A percentile compares a stretch with the other conserved stretches of the same genome.
These are phyloP conservation scores for Fusarium domesticum DNA, from an alignment of 2,329 filamentous ascomycete genomes.

Conservation along the genomic window DNA sequence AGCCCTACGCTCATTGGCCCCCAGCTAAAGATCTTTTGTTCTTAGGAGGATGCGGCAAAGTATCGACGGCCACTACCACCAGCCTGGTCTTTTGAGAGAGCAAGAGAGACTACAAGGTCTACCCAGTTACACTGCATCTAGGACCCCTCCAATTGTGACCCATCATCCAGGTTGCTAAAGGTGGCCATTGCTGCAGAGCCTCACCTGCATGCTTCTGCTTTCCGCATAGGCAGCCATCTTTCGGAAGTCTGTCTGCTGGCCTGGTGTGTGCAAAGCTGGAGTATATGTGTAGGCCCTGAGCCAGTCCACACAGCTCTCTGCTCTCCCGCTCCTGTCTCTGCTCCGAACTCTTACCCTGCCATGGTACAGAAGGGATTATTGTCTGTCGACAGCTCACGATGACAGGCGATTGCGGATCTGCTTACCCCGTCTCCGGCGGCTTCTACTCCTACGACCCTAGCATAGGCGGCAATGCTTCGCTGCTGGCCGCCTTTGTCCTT, in stretches of 20 bases:
- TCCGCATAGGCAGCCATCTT: conserved; percentile 12
- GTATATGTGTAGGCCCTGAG: conserved; percentile 28
- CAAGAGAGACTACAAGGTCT: background rate
- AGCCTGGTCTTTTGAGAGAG: background rate
- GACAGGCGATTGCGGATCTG: conserved; percentile 36
- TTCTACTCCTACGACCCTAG: conserved; percentile 39
- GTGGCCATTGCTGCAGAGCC: conserved; percentile 25
- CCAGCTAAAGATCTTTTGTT: background rate
- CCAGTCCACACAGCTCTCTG: conserved; percentile 17
- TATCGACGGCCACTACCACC: background rate
- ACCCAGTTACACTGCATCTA: conserved; percentile 21
- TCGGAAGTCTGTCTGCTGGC: conserved; percentile 6
- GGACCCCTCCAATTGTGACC: conserved; percentile 19
- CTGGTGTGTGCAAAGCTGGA: background rate
- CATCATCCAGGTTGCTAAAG: conserved; percentile 5
- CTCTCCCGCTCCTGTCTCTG: conserved; percentile 7
- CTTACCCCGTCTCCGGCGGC: conserved; percentile 36
- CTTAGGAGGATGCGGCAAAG: background rate
- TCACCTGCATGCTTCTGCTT: conserved; percentile 24
- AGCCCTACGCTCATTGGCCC: background rate
- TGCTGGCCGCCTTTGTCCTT: conserved; percentile 40
- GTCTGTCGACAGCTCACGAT: conserved; percentile 28
- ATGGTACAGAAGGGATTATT: conserved; percentile 24
- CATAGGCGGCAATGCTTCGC: conserved; percentile 39
- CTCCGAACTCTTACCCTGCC: conserved; percentile 17